These are phyloP conservation scores for Blastobotrys persicus DNA, from an alignment of 1,139 yeast genomes.

Conservation along the genomic window DNA sequence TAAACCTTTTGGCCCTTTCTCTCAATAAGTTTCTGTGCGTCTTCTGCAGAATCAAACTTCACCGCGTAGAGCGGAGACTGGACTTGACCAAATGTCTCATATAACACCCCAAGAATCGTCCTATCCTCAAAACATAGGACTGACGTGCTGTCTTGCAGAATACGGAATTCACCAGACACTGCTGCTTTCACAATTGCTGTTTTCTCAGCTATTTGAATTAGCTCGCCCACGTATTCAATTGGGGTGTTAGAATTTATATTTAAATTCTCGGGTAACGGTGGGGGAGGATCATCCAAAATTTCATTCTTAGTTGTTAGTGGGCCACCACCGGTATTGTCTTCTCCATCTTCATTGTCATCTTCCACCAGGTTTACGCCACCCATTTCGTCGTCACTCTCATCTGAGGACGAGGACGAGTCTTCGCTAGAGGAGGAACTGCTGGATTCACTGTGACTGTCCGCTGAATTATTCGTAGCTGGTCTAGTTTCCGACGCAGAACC, in stretches of 20 bases:
- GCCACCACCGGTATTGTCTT: conserved; percentile 33
- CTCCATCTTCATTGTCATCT: conserved; percentile 21
- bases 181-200: conserved; percentile 70
- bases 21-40: conserved; percentile 45
- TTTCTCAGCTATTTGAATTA: conserved; percentile 67
- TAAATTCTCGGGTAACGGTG: conserved; percentile 67
- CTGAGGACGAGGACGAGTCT: conserved; percentile 15
- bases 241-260: conserved; percentile 56
- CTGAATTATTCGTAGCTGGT: conserved; percentile 10
- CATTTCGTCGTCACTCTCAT: conserved; percentile 22
- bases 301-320: conserved; percentile 84
- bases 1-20: conserved; percentile 58
- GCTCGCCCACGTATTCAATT: conserved; percentile 70
- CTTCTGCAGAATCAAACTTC: conserved; percentile 57
- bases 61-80: conserved; percentile 82
- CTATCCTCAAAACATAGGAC: conserved; percentile 75
- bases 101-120: conserved; percentile 72
- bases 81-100: conserved; percentile 88
- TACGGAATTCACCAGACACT: conserved; percentile 82
- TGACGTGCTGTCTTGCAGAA: conserved; percentile 71
- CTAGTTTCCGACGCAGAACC: conserved; percentile 18
- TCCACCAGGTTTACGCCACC: conserved; percentile 13
- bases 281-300: conserved; percentile 63
- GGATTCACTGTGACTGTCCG: conserved; percentile 27
- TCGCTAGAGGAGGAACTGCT: conserved; percentile 20